Evolutionary conservation across 2,329 filamentous ascomycete genomes (phyloP).

Genomic region (Rutstroemia sp.): DNA sequence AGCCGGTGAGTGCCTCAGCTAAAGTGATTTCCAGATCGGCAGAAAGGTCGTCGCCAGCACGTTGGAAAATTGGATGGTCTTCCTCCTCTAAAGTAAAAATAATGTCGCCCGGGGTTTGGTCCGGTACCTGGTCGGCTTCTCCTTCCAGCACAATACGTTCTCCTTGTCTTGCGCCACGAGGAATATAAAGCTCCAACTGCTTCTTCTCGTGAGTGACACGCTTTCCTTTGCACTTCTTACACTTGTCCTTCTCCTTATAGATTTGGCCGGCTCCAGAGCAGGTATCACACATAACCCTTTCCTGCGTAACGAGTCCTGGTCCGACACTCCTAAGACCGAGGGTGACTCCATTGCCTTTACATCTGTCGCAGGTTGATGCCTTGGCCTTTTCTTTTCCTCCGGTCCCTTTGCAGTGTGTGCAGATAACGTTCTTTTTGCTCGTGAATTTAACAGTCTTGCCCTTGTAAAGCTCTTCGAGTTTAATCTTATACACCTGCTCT

Average conservation of each 20-base stretch:
- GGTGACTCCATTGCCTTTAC: slow-evolving; percentile 71
- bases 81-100: slow-evolving; percentile 82
- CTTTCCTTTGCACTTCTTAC: slow-evolving; percentile 97
- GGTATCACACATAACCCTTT: slow-evolving; percentile 70
- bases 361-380: slow-evolving; percentile 72
- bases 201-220: slow-evolving; percentile 83
- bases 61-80: slow-evolving; percentile 72
- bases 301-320: slow-evolving; percentile 76
- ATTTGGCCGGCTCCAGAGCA: slow-evolving; percentile 81
- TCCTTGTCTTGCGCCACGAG: slow-evolving; percentile 75
- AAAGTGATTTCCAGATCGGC: slow-evolving; percentile 76
- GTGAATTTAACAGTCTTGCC: slow-evolving; percentile 97
- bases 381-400: slow-evolving; percentile 92
- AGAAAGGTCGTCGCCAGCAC: slow-evolving; percentile 76
- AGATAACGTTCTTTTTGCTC: slow-evolving; percentile 89
- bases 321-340: slow-evolving; percentile 77
- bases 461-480: slow-evolving; percentile 92
- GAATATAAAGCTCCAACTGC: slow-evolving; percentile 93
- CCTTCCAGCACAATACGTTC: slow-evolving; percentile 87
- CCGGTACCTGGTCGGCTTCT: slow-evolving; percentile 87
- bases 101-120: slow-evolving; percentile 86
- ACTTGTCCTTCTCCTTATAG: slow-evolving; percentile 94
- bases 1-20: slow-evolving; percentile 77
- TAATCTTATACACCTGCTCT: slow-evolving; percentile 85
- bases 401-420: slow-evolving; percentile 76